Base-by-base conservation (phyloP, 129 eudicot genomes). In the Lactuca saligna region DNA sequence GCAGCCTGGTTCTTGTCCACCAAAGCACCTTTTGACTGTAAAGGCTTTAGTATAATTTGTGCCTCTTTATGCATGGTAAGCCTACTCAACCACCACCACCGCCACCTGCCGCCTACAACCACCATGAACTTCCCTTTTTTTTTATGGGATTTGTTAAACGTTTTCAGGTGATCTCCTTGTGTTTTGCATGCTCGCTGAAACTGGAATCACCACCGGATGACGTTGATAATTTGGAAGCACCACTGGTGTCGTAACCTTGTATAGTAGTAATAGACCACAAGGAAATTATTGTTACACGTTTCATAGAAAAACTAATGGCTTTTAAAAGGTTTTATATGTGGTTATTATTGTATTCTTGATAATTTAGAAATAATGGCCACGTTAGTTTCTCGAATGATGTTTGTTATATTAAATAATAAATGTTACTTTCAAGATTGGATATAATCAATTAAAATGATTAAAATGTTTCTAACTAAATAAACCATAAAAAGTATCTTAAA, bases 1-100 rank as follows among this genome's bases (percentile, higher is more conserved):
- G 59, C 82, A 92, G 98, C 96, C 5, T 92, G 96, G 95, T 92
- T 92, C 73, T 69, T 92, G 67, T 92, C 98, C 8, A 57, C 80
- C 57, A 44, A 82, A 57, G 95, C 98, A 7, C 98, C 98, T 59
- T 92, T 92, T 69, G 61, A 92, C 76, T 92, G 98, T 79, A 92
- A 92, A 84, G 98, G 98, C 69, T 92, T 92, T 69, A 84, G 98
- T 63, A 84, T 92, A 37, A 63, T 92, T 29, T 78, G 81, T 17
- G 96, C 95, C 63, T 88, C 98, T 70, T 7, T 86, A 57, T 84
- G 87, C 82, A 73, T 88, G 98, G 98, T 86, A 77, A 76, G 70
- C 70, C 56, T 67, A 35, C 61, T 57, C 17, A 66, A 64, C 62
- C 75, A 48, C 67, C 73, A 63, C 50, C n/a, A 6, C 54, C 54